Evolutionary conservation across 257 asterid species (phyloP).

Genomic region (Nicotiana knightiana): DNA sequence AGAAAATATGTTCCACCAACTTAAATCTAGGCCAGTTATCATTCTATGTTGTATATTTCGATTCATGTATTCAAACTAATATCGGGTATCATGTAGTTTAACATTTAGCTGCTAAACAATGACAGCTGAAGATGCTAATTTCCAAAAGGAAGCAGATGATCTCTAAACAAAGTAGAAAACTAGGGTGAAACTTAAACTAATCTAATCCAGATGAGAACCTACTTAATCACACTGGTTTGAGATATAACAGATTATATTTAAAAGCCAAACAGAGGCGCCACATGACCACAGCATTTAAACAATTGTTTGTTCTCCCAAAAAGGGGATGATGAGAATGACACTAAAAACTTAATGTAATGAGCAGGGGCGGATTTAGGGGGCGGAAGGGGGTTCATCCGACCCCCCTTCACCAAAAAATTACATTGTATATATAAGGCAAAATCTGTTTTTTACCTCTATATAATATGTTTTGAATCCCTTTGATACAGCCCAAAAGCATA

Average conservation of each 20-base stretch:
- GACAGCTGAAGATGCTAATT: neutral
- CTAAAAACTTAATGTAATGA: neutral
- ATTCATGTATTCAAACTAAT: neutral
- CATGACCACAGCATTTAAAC: neutral
- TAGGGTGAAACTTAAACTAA: neutral
- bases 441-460: no score
- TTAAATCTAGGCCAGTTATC: neutral
- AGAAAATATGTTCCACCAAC: neutral
- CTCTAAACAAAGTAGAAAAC: neutral
- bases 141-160: neutral
- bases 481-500: no score
- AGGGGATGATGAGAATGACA: neutral
- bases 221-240: neutral
- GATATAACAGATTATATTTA: neutral
- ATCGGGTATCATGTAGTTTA: neutral
- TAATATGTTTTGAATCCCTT: no score
- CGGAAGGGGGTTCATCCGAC: no score
- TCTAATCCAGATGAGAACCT: constrained; percentile 5
- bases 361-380: neutral
- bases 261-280: neutral
- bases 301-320: neutral
- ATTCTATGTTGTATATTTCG: neutral
- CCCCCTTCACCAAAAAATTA: no score
- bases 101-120: neutral
- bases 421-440: no score